A percentile compares a stretch with the other conserved stretches of the same genome.
Evolutionary conservation across 768 basidiomycete genomes (phyloP).

Genomic region (Mycena maculata): DNA sequence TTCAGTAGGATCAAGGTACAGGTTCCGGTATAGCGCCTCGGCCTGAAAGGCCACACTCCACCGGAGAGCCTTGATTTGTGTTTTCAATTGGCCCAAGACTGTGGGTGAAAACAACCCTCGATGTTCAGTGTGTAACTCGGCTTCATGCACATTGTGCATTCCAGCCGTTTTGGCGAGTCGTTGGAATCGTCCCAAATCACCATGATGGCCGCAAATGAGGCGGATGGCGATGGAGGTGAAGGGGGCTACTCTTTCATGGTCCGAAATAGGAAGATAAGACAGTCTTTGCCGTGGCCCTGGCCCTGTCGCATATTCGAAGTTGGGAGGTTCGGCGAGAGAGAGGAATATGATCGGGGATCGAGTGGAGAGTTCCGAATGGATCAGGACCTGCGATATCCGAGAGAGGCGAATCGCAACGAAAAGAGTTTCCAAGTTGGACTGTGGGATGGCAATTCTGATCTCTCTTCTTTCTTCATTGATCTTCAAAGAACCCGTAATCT

Average conservation of each 20-base stretch:
- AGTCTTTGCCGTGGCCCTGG: constrained; percentile 48
- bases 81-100: constrained; percentile 45
- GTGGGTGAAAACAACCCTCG: constrained; percentile 57
- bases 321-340: constrained; percentile 54
- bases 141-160: constrained; percentile 48
- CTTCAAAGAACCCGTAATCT: constrained; percentile 27
- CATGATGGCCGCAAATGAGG: constrained; percentile 52
- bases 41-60: constrained; percentile 74
- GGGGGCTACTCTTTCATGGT: constrained; percentile 59
- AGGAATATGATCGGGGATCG: constrained; percentile 55
- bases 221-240: constrained; percentile 66
- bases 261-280: constrained; percentile 51
- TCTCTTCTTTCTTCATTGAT: constrained; percentile 56
- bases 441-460: constrained; percentile 52
- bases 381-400: constrained; percentile 55
- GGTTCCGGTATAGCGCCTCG: constrained; percentile 54
- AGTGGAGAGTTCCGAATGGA: constrained; percentile 44
- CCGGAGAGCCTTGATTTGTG: constrained; percentile 49
- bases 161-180: constrained; percentile 52
- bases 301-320: constrained; percentile 44
- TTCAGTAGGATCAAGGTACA: constrained; percentile 62
- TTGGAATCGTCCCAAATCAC: constrained; percentile 53
- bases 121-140: constrained; percentile 52
- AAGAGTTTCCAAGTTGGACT: constrained; percentile 37
- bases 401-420: constrained; percentile 58